Base-by-base conservation (phyloP, 208 protist genomes). In the Trichomonas vaginalis region DNA sequence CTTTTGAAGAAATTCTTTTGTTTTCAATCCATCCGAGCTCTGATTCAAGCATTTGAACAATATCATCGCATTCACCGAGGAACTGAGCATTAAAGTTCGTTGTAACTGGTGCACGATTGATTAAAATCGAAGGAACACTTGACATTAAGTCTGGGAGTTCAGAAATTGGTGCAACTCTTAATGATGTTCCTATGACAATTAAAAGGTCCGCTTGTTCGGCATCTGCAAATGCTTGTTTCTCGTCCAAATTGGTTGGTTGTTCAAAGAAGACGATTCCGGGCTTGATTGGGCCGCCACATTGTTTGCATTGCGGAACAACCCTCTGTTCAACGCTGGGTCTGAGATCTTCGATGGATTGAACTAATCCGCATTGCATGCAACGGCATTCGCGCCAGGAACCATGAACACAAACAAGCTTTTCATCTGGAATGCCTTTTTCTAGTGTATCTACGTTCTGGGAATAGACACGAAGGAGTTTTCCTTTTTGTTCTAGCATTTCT, bases 211-310 rank as follows among this genome's bases (percentile, higher is more conserved):
- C 86, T 32, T 56, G 23, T 35, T 6, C 2, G 0, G 86, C 40
- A 51, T 92, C 86, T 39, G 15, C 2, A 51, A 14, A 92, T 15
- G 42, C 86, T 39, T 92, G 27, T 15, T 51, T 51, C 39, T 92
- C 86, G 37, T 92, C 86, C 35, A 92, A 32, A 92, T 92, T 92
- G 35, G 86, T 92, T 56, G 40, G 45, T 32, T 92, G 86, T n/a
- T 45, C 86, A 39, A 92, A 92, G 45, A 92, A 92, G 9, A 92
- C 86, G 27, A 92, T 92, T n/a, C 86, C 86, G 35, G 86, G 86
- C 32, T 92, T 92, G 4, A 92, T 92, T 9, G 21, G 17, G 17
- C 86, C 86, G 0, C 86, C 45, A 39, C 86, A 92, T 17, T 9
- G 0, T n/a, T 48, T 21, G 45, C 86, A 92, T 2, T 14, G 1